Evolutionary conservation across 116 monocot species (phyloP).

Genomic region (Zostera marina): DNA sequence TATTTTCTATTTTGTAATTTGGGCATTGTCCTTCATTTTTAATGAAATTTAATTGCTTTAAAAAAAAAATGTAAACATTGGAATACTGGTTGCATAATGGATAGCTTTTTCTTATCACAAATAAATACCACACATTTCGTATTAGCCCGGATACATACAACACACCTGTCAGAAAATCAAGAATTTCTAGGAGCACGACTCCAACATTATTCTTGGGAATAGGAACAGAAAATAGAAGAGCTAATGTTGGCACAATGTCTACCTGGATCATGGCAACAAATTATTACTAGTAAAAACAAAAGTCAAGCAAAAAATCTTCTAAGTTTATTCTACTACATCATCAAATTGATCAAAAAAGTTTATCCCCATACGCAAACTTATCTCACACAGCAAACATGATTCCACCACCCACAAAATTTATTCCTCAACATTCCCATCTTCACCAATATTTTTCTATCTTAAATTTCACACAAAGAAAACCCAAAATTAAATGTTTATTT

Average conservation of each 20-base stretch:
- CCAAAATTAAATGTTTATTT: too few relatives aligned
- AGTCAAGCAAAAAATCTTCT: too few relatives aligned
- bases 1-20: too few relatives aligned
- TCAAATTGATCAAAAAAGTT: background rate
- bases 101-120: background rate
- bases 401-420: too few relatives aligned
- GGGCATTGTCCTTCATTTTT: too few relatives aligned
- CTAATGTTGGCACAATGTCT: constrained; percentile 74
- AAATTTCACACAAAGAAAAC: too few relatives aligned
- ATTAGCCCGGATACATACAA: background rate
- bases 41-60: too few relatives aligned
- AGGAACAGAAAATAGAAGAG: constrained; percentile 83
- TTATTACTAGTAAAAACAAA: background rate
- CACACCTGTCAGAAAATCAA: constrained; percentile 58
- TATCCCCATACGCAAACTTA: too few relatives aligned
- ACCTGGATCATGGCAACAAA: constrained; percentile 35
- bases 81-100: background rate
- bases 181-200: constrained; percentile 31
- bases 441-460: too few relatives aligned
- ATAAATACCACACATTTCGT: background rate
- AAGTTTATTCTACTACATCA: too few relatives aligned
- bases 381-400: too few relatives aligned
- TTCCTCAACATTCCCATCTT: too few relatives aligned
- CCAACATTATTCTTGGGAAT: constrained; percentile 95
- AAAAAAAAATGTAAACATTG: background rate